Percentiles rank a stretch among this genome's conserved stretches.
Conservation (phyloP, 192 early-diverging fungal genomes). For the Jimgerdemannia flammicorona region DNA sequence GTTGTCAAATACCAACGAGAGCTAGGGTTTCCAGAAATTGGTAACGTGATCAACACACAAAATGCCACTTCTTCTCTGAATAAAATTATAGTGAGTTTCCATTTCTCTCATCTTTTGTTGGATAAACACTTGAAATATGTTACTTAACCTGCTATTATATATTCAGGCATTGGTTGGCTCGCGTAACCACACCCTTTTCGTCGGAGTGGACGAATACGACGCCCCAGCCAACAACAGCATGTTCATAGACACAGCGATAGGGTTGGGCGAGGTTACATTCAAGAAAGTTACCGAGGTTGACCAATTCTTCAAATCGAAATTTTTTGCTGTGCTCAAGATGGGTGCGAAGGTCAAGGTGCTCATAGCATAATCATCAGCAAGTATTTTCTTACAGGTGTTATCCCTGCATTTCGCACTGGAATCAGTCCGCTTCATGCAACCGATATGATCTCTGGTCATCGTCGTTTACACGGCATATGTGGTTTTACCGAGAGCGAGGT, state of each 20-base stretch:
- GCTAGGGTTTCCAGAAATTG: background rate
- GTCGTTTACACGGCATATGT: conserved; percentile 31
- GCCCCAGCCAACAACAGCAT: conserved; percentile 26
- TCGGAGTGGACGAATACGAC: conserved; percentile 35
- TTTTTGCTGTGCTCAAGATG: conserved; percentile 27
- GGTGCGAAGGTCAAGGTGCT: conserved; percentile 8
- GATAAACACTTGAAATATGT: background rate
- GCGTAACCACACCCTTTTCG: conserved; percentile 23
- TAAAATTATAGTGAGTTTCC: conserved; percentile 11
- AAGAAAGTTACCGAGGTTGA: conserved; percentile 10
- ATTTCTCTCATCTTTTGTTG: conserved; percentile 5
- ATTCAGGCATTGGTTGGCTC: conserved; percentile 16
- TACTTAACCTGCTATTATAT: conserved; percentile 20
- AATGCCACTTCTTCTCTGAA: background rate
- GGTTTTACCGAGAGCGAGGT: conserved; percentile 32
- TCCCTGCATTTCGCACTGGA: conserved; percentile 22
- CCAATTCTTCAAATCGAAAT: conserved; percentile 22
- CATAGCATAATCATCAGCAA: conserved; percentile 21
- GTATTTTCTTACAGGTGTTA: conserved; percentile 32
- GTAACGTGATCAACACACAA: background rate
- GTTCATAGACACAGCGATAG: conserved; percentile 18
- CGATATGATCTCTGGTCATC: conserved; percentile 20
- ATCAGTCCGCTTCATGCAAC: conserved; percentile 29
- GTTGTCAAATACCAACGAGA: background rate
- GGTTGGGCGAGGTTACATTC: conserved; percentile 12